These are phyloP conservation scores for Physcomitrellopsis africana DNA, from an alignment of 225 moss, liverwort and hornwort species.

Conservation along the genomic window DNA sequence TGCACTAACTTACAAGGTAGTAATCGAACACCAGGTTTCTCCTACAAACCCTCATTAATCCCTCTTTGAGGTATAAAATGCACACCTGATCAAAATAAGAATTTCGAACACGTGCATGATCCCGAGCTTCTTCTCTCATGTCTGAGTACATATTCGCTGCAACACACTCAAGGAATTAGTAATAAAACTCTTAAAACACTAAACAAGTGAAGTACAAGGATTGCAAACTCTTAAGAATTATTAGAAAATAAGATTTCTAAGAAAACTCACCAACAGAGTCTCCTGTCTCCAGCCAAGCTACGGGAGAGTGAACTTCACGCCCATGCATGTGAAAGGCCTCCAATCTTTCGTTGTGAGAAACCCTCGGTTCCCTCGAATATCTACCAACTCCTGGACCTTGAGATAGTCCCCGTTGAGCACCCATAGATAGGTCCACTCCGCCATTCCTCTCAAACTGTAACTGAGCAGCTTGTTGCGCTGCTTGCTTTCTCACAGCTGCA, in stretches of 20 bases:
- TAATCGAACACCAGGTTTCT: not conserved
- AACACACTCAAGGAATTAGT: conserved; percentile 5
- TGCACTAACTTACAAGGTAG: not conserved
- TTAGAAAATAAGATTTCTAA: not conserved
- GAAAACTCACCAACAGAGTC: conserved; percentile 42
- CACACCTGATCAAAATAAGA: conserved; percentile 50
- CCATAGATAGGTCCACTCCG: conserved; percentile 30
- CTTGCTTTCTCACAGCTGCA: conserved; percentile 48
- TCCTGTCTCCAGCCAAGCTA: conserved; percentile 47
- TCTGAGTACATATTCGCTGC: conserved; percentile 50
- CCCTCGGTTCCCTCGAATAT: conserved; percentile 28
- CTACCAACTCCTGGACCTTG: conserved; percentile 35
- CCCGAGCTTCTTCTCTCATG: conserved; percentile 52
- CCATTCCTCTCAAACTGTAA: conserved; percentile 44
- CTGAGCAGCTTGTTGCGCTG: conserved; percentile 41
- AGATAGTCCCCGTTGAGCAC: conserved; percentile 25
- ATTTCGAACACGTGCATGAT: conserved; percentile 52
- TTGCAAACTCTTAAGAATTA: not conserved
- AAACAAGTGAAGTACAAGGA: not conserved
- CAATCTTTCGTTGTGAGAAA: conserved; percentile 35
- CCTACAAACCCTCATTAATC: not conserved
- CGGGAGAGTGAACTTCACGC: conserved; percentile 34
- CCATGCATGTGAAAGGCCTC: conserved; percentile 35
- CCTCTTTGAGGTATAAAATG: not conserved
- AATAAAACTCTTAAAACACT: not conserved